Evolutionary conservation across 352 stramenopile species (phyloP).

Genomic region (Phytophthora macrochlamydospora): DNA sequence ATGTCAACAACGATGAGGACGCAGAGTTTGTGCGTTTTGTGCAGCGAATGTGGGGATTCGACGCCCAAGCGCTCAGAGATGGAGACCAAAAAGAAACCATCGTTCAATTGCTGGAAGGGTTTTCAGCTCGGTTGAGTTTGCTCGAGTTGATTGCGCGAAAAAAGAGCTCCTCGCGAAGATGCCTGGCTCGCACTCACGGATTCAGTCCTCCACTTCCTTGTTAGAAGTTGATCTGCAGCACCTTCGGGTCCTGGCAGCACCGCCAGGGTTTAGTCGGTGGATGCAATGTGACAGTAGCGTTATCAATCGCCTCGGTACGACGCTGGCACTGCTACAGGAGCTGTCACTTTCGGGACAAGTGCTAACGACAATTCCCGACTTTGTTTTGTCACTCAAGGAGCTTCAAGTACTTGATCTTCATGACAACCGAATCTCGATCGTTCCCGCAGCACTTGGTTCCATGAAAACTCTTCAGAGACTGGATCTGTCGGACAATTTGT

Average conservation of each 20-base stretch:
- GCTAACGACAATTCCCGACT: slow-evolving; percentile 19
- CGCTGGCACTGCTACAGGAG: slow-evolving; percentile 12
- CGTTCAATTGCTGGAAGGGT: slow-evolving; percentile 39
- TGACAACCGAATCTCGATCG: slow-evolving; percentile 29
- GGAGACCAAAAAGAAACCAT: slow-evolving; percentile 34
- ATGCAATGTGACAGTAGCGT: slow-evolving; percentile 30
- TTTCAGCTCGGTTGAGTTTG: slow-evolving; percentile 24
- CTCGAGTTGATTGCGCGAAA: slow-evolving; percentile 29
- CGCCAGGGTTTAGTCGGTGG: slow-evolving; percentile 19
- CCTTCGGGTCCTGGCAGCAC: slow-evolving; percentile 25
- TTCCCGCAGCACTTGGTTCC: slow-evolving; percentile 17
- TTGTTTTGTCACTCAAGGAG: slow-evolving; percentile 23
- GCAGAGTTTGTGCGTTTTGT: slow-evolving; percentile 67
- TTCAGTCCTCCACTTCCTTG: slow-evolving; percentile 15
- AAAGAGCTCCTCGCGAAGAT: slow-evolving; percentile 33
- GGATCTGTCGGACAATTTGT: slow-evolving; percentile 45
- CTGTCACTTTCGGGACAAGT: slow-evolving; percentile 23
- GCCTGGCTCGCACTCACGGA: slow-evolving; percentile 21
- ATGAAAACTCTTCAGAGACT: slow-evolving; percentile 33
- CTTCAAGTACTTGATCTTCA: slow-evolving; percentile 35
- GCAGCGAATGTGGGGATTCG: slow-evolving; percentile 65
- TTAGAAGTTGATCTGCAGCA: slow-evolving; percentile 28
- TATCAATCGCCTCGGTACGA: slow-evolving; percentile 13
- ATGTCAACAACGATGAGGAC: slow-evolving; percentile 52
- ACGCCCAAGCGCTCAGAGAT: slow-evolving; percentile 32